Evolutionary conservation across 495 filamentous ascomycete species (phyloP).

Genomic region (Penicillium steckii): DNA sequence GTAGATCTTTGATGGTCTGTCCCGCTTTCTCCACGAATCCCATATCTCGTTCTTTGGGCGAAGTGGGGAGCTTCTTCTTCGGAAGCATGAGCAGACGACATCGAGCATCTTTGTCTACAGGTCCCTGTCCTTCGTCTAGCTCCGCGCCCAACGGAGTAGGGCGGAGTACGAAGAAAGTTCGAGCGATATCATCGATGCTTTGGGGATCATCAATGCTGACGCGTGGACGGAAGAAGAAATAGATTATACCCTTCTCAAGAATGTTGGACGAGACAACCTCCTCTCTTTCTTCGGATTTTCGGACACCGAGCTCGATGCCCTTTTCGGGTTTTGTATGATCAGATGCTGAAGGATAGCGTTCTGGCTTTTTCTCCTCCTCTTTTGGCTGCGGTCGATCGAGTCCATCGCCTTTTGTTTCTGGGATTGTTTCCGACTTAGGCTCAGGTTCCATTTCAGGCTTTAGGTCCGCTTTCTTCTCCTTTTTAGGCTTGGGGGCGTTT

Average conservation of each 20-base stretch:
- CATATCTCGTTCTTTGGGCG: constrained; percentile 71
- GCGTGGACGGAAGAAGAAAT: constrained; percentile 85
- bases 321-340: constrained; percentile 4
- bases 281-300: constrained; percentile 47
- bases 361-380: constrained; percentile 4
- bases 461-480: constrained; percentile 25
- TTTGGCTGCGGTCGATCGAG: constrained; percentile 19
- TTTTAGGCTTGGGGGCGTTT: constrained; percentile 29
- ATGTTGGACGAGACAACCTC: constrained; percentile 65
- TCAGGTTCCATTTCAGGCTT: constrained; percentile 30
- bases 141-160: constrained; percentile 70
- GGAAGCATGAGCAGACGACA: constrained; percentile 76
- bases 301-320: constrained; percentile 23
- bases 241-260: constrained; percentile 89
- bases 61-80: constrained; percentile 83
- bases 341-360: not conserved
- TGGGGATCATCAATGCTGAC: constrained; percentile 72
- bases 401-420: not conserved
- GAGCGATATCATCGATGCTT: constrained; percentile 68
- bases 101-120: constrained; percentile 58
- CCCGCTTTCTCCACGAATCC: constrained; percentile 80
- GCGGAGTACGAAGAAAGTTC: constrained; percentile 79
- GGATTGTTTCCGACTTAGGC: constrained; percentile 33
- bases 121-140: constrained; percentile 55
- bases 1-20: constrained; percentile 65